Base-by-base conservation (phyloP, 768 basidiomycete species). In the Boletus subcaerulescens region DNA sequence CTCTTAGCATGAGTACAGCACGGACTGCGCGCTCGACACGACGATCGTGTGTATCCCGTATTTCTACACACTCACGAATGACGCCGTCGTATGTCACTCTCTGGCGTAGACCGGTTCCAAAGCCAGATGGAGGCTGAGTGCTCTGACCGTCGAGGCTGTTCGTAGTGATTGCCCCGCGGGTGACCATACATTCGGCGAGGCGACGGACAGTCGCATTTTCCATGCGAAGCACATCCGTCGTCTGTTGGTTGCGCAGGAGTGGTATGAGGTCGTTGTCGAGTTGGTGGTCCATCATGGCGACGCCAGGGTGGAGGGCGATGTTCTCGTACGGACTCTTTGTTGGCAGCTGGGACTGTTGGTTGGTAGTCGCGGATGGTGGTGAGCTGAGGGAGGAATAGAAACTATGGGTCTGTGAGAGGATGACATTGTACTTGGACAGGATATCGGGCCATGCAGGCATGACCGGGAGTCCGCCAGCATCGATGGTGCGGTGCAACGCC, bases 401-500 rank as follows among this genome's bases (percentile, higher is more conserved):
- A 60, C 79, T 87, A 65, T 89, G 88, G 0, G 89, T 89, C 63
- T 93, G 91, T 0, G 89, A 89, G 52, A 93, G 80, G 26, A 93
- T 78, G 58, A 90, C 79, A 61, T 86, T 91, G 80, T 92, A 93
- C 75, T 91, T 92, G 14, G 86, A 84, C 50, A 93, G 77, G 51
- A 93, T 82, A 64, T 93, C 91, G 3, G 91, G 91, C 91, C 91
- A 93, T 9, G 87, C 71, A 3, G 86, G 84, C 84, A 91, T 90
- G n/a, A 66, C 75, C 36, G 72, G 73, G 42, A 76, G 78, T 36
- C 82, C 76, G 13, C 79, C 80, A 8, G 74, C 76, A 50, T 89
- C 85, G 60, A 91, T 75, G 8, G 81, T 85, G 49, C 80, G 76
- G 52, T 85, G 84, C 10, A 91, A 74, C 0, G 76, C 74, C 53